A percentile compares a stretch with the other conserved stretches of the same genome.
Evolutionary conservation across 139 green algal species (phyloP).

Genomic region (Gonium pectorale): DNA sequence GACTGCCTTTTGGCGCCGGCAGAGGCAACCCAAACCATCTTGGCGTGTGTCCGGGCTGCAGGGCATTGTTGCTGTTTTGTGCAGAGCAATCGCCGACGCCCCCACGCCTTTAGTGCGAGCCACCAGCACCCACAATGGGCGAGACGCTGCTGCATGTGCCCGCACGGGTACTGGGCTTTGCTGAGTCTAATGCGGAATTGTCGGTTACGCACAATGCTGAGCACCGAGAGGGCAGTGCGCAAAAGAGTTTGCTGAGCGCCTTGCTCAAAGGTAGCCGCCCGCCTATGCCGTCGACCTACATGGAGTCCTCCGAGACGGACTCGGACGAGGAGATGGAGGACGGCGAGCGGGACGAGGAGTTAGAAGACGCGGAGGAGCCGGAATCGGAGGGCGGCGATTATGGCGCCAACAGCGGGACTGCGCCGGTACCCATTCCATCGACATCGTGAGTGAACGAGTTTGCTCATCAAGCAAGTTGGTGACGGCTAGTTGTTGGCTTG

Average conservation of each 20-base stretch:
- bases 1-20: no score
- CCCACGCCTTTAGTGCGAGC: neutral
- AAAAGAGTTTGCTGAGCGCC: neutral
- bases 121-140: neutral
- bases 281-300: neutral
- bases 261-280: neutral
- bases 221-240: neutral
- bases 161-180: constrained; percentile 31
- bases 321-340: constrained; percentile 27
- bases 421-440: constrained; percentile 4
- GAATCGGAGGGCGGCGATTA: no score
- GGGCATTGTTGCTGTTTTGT: constrained; percentile 37
- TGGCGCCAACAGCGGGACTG: neutral
- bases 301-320: neutral
- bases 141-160: constrained; percentile 22
- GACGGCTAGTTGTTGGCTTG: no score
- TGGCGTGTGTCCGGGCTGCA: no score
- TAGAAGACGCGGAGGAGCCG: neutral
- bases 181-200: constrained; percentile 3
- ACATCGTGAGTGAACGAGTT: constrained; percentile 32
- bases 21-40: no score
- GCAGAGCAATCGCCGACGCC: constrained; percentile 28
- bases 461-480: no score
- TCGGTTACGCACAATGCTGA: neutral
- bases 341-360: neutral